These are phyloP conservation scores for Penicillium crustosum DNA, from an alignment of 2,329 filamentous ascomycete genomes.

Conservation along the genomic window DNA sequence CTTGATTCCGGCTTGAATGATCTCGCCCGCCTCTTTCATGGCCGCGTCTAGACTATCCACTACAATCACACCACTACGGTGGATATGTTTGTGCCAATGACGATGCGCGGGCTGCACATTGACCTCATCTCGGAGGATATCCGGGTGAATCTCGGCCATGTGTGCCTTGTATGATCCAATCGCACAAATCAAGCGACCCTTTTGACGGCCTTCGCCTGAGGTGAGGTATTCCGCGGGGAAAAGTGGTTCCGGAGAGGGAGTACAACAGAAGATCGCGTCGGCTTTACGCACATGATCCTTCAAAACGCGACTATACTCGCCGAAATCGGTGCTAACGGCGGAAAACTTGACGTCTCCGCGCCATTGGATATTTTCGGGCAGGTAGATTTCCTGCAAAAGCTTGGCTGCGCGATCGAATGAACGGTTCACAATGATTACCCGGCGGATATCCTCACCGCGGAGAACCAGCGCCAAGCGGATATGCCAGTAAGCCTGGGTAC, in stretches of 20 bases:
- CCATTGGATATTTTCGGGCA: slow-evolving; percentile 57
- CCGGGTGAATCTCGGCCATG: slow-evolving; percentile 82
- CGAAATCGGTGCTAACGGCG: slow-evolving; percentile 68
- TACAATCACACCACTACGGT: slow-evolving; percentile 60
- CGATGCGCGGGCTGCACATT: slow-evolving; percentile 46
- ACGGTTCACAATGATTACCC: slow-evolving; percentile 81
- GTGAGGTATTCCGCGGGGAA: slow-evolving; percentile 75
- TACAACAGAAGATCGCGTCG: slow-evolving; percentile 87
- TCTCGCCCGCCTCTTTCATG: slow-evolving; percentile 79
- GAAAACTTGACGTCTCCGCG: slow-evolving; percentile 68
- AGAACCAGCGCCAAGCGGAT: slow-evolving; percentile 75
- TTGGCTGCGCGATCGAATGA: slow-evolving; percentile 47
- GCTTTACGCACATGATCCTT: slow-evolving; percentile 67
- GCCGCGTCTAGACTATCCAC: slow-evolving; percentile 74
- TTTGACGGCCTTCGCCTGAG: slow-evolving; percentile 49
- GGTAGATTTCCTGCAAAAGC: slow-evolving; percentile 57
- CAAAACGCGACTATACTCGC: slow-evolving; percentile 65
- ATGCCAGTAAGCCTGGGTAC: slow-evolving; percentile 93
- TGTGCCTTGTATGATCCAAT: slow-evolving; percentile 59
- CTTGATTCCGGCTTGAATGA: slow-evolving; percentile 72
- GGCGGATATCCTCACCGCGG: slow-evolving; percentile 66
- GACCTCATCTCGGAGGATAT: slow-evolving; percentile 67
- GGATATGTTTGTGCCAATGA: slow-evolving; percentile 52
- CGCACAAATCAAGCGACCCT: slow-evolving; percentile 46
- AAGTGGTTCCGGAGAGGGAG: slow-evolving; percentile 69